Conservation (phyloP, 331 rosid species). For the Spiraea crenata region DNA sequence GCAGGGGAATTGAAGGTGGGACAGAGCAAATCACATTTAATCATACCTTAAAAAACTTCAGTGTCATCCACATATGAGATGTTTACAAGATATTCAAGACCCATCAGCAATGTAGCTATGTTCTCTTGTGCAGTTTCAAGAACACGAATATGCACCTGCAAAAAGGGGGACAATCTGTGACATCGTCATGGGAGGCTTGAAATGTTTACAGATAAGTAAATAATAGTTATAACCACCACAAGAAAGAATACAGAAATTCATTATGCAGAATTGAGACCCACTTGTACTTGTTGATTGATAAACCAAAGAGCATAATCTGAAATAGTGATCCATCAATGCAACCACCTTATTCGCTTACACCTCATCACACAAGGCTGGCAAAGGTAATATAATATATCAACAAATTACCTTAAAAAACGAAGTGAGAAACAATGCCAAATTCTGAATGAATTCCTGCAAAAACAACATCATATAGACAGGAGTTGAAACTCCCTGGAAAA, state of each 20-base stretch:
- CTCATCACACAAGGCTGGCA: neutral
- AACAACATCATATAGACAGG: conserved; percentile 8
- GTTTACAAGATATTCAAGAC: conserved; percentile 92
- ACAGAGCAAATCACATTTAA: neutral
- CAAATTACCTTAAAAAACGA: conserved; percentile 70
- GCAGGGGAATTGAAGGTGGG: neutral
- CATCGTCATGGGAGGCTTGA: neutral
- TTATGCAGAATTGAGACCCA: no score
- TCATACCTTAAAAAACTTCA: conserved; percentile 88
- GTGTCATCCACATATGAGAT: conserved; percentile 97
- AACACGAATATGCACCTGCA: conserved; percentile 81
- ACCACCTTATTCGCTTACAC: neutral
- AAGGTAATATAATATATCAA: neutral
- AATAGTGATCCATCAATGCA: neutral
- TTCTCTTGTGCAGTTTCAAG: conserved; percentile 79
- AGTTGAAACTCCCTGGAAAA: conserved; percentile 89
- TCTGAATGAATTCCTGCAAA: conserved; percentile 85
- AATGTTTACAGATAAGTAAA: neutral
- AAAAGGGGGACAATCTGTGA: conserved; percentile 4
- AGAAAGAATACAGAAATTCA: no score
- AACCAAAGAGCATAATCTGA: neutral
- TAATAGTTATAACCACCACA: neutral
- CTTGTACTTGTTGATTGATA: neutral
- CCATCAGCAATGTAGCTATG: conserved; percentile 66
- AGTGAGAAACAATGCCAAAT: conserved; percentile 90